phyloP scores from a whole-genome alignment of 768 basidiomycete genomes.

The Leccinum subtestaceum region DNA sequence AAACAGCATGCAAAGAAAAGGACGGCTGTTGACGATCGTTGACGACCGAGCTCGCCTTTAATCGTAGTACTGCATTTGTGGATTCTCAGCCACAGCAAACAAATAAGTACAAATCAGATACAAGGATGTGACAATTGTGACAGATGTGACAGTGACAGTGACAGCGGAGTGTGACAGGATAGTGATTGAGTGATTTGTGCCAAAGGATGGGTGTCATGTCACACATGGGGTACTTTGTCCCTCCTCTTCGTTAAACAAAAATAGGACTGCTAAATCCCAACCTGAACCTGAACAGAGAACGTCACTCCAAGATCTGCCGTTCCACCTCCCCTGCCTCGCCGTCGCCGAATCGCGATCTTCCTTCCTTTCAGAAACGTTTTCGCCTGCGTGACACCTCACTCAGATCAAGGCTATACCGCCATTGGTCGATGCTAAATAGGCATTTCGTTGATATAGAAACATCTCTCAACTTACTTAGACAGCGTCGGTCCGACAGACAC shows the following conservation, averaged over 20 bases:
- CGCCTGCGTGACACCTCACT: slow-evolving; percentile 20
- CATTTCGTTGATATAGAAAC: slow-evolving; percentile 17
- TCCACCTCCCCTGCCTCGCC: slow-evolving; percentile 2
- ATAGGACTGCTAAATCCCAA: background rate
- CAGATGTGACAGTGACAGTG: slow-evolving; percentile 9
- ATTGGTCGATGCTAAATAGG: slow-evolving; percentile 14
- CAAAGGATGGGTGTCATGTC: slow-evolving; percentile 17
- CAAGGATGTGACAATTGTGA: background rate
- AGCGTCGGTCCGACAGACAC: slow-evolving; percentile 10
- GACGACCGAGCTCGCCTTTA: slow-evolving; percentile 35
- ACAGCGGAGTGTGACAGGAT: slow-evolving; percentile 9
- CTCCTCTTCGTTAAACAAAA: background rate
- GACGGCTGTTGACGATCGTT: slow-evolving; percentile 51
- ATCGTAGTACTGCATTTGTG: slow-evolving; percentile 17
- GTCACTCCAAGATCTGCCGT: background rate
- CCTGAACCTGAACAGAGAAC: too few species aligned
- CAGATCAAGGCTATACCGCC: slow-evolving; percentile 21
- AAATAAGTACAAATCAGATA: slow-evolving; percentile 24
- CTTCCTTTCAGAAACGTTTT: slow-evolving; percentile 14
- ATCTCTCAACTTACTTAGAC: background rate
- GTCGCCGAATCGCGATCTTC: background rate
- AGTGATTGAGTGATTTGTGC: slow-evolving; percentile 32
- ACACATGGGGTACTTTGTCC: slow-evolving; percentile 10
- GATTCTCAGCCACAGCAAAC: slow-evolving; percentile 22
- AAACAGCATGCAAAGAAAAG: slow-evolving; percentile 41